Percentiles rank a stretch among this genome's conserved stretches.
Conservation (phyloP, 306 rosid species). For the Cicer judaicum region DNA sequence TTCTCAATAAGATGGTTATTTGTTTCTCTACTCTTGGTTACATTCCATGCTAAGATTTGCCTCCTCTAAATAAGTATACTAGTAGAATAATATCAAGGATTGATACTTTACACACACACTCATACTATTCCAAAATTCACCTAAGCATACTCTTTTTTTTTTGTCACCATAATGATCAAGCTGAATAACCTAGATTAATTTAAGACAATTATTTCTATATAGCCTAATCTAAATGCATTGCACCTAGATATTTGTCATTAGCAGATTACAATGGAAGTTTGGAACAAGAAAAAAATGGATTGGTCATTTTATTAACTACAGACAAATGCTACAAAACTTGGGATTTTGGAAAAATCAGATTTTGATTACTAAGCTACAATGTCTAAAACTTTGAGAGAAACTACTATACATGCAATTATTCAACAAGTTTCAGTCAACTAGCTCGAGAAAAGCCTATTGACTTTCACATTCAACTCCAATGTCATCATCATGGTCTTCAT, state of each 20-base stretch:
- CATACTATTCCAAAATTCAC: too few species aligned
- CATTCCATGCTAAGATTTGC: too few species aligned
- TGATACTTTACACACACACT: too few species aligned
- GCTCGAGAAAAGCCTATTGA: slow-evolving; percentile 29
- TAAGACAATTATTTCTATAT: neutral
- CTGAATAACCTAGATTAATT: slow-evolving; percentile 5
- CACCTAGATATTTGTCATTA: slow-evolving; percentile 7
- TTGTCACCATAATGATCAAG: neutral
- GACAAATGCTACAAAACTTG: neutral
- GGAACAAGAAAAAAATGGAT: slow-evolving; percentile 9
- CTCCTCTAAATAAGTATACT: too few species aligned
- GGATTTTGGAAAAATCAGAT: neutral
- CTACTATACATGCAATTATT: slow-evolving; percentile 26
- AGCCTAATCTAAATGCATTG: slow-evolving; percentile 27
- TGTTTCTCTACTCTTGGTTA: too few species aligned
- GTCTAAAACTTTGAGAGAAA: slow-evolving; percentile 38
- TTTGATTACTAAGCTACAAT: slow-evolving; percentile 17
- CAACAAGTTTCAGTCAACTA: slow-evolving; percentile 11
- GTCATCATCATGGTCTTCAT: slow-evolving; percentile 50
- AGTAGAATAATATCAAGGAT: too few species aligned
- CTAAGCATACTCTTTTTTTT: too few species aligned
- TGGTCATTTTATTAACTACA: slow-evolving; percentile 31
- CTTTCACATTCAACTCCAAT: slow-evolving; percentile 49
- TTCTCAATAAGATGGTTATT: too few species aligned
- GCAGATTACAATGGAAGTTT: neutral